phyloP scores from a whole-genome alignment of 1,139 yeast genomes.

The Pichia sp. region DNA sequence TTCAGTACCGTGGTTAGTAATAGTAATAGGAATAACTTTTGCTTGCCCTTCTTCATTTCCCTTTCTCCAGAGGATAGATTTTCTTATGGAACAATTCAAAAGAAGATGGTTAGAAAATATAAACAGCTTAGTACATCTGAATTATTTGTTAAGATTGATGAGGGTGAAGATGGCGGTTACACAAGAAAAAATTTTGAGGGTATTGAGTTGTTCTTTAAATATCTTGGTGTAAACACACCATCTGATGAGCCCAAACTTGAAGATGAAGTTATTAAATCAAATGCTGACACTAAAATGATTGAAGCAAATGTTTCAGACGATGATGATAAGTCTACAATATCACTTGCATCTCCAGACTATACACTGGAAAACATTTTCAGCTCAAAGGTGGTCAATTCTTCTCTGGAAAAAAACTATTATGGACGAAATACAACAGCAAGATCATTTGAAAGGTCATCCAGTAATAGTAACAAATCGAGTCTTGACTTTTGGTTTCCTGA shows the following conservation, averaged over 20 bases:
- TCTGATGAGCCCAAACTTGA: not conserved
- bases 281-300: not conserved
- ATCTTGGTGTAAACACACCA: not conserved
- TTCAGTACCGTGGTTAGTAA: constrained; percentile 49
- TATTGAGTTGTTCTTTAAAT: constrained; percentile 17
- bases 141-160: constrained; percentile 24
- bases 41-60: constrained; percentile 70
- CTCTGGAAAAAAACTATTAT: constrained; percentile 11
- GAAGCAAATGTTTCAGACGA: constrained; percentile 16
- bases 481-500: constrained; percentile 38
- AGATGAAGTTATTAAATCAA: not conserved
- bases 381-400: constrained; percentile 39
- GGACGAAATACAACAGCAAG: not conserved
- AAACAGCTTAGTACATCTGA: constrained; percentile 38
- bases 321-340: constrained; percentile 42
- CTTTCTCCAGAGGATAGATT: constrained; percentile 43
- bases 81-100: constrained; percentile 51
- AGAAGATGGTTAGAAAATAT: constrained; percentile 47
- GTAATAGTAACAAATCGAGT: not conserved
- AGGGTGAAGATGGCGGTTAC: constrained; percentile 26
- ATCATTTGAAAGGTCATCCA: not conserved
- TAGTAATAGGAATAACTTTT: constrained; percentile 43
- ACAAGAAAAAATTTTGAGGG: constrained; percentile 38
- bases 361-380: constrained; percentile 50
- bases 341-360: constrained; percentile 50